Percentiles rank a stretch among this genome's conserved stretches.
Evolutionary conservation across 148 eudicot species (phyloP).

Genomic region (Heliamphora exappendiculata): DNA sequence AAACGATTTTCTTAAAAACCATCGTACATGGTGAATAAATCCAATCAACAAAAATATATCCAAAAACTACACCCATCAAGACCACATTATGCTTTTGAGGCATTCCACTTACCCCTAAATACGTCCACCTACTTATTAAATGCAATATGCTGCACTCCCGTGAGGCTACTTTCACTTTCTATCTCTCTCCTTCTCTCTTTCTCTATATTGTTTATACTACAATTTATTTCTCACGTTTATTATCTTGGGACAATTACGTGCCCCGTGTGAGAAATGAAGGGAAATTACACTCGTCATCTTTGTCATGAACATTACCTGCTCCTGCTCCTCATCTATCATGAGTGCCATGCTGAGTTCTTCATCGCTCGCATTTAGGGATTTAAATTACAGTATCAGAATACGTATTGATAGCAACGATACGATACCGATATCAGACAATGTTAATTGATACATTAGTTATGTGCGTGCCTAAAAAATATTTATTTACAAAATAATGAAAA

Average conservation of each 20-base stretch:
- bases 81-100: no score
- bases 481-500: no score
- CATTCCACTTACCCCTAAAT: conserved; percentile 5
- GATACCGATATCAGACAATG: no score
- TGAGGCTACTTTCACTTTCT: conserved; percentile 30
- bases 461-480: no score
- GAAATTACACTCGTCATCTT: conserved; percentile 8
- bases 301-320: conserved; percentile 20
- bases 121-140: conserved; percentile 22
- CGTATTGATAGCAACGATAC: no score
- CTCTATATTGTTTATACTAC: not conserved
- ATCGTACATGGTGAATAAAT: no score
- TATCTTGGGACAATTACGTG: conserved; percentile 47
- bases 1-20: no score
- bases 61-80: no score
- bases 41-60: no score
- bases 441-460: no score
- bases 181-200: conserved; percentile 8
- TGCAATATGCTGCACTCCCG: conserved; percentile 44
- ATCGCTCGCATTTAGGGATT: not conserved
- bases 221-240: conserved; percentile 37
- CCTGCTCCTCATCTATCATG: conserved; percentile 16
- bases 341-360: conserved; percentile 23
- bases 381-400: no score
- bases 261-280: conserved; percentile 26